Base-by-base conservation (phyloP, 345 rosid genomes). In the Ceriops tagal region DNA sequence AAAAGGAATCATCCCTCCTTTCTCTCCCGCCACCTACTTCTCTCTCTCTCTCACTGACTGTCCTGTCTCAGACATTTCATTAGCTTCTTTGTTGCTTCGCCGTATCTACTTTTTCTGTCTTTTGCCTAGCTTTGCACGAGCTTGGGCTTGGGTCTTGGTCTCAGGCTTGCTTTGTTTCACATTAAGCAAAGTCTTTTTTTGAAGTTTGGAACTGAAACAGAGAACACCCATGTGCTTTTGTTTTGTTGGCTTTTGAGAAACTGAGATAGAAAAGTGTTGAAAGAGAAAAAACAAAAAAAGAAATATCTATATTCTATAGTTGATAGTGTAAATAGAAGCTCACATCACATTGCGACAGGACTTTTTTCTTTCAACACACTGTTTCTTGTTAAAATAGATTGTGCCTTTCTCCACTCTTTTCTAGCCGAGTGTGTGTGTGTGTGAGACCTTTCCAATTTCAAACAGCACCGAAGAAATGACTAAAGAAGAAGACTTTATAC, bases 401-500 rank as follows among this genome's bases (percentile, higher is more conserved):
- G 26, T 3, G 49, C 56, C 49, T 35, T 61, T 52, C 28, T 16
- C 55, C 15, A 21, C 26, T 37, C 35, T 61, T 67, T 61, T 26
- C 55, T 53, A 51, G 30, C 53, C 18, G 60, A 13, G 64, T 27
- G 30, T 13, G 16, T 39, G 49, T 64, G 65, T 63, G 70, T 64
- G 79, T 61, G 69, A 61, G 71, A 32, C 62, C 58, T 73, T 68
- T 68, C 70, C 73, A 52, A 43, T 73, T 62, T 51, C 47, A 75
- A 77, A 74, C 80, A 53, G 15, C 57, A 47, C 64, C 51, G 68
- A 67, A 68, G 79, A 78, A 73, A 91, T 91, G 97, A 83, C 92
- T 77, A 91, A 87, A 87, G 92, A 86, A 64, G 95, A 89, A 75
- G 91, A 89, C 85, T 91, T 87, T 83, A 91, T 86, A 85, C 84